Conservation (phyloP, 805 yeast species). For the Metschnikowia reukaufii region DNA sequence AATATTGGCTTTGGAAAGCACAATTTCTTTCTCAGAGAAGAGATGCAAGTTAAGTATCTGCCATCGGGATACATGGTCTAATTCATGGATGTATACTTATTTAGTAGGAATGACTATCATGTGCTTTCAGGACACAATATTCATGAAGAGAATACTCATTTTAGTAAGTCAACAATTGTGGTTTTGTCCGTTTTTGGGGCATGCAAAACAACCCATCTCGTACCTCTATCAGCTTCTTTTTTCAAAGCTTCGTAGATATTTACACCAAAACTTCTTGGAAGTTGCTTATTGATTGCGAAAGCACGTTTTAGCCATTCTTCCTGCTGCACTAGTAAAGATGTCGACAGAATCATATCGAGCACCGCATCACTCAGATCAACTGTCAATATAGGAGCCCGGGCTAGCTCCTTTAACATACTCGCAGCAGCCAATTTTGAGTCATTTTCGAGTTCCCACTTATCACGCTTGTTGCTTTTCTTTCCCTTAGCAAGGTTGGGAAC, state of each 20-base stretch:
- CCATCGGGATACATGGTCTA: too few species aligned
- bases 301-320: conserved; percentile 86
- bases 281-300: conserved; percentile 68
- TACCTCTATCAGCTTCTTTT: conserved; percentile 71
- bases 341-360: conserved; percentile 75
- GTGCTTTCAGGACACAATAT: background rate
- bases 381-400: conserved; percentile 69
- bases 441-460: conserved; percentile 75
- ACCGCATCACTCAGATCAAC: conserved; percentile 85
- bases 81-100: too few species aligned
- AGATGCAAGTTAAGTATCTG: background rate
- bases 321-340: conserved; percentile 63
- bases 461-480: conserved; percentile 71
- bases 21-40: conserved; percentile 9
- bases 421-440: conserved; percentile 64
- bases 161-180: conserved; percentile 29
- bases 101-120: too few species aligned
- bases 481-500: conserved; percentile 84
- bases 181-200: conserved; percentile 78
- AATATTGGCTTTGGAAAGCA: conserved; percentile 69
- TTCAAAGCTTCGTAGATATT: conserved; percentile 69
- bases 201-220: conserved; percentile 72
- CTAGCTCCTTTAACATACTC: conserved; percentile 51
- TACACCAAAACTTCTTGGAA: conserved; percentile 78
- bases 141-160: too few species aligned